These are phyloP conservation scores for Sporisorium exsertum DNA, from an alignment of 1,284 basidiomycete species.

Conservation along the genomic window DNA sequence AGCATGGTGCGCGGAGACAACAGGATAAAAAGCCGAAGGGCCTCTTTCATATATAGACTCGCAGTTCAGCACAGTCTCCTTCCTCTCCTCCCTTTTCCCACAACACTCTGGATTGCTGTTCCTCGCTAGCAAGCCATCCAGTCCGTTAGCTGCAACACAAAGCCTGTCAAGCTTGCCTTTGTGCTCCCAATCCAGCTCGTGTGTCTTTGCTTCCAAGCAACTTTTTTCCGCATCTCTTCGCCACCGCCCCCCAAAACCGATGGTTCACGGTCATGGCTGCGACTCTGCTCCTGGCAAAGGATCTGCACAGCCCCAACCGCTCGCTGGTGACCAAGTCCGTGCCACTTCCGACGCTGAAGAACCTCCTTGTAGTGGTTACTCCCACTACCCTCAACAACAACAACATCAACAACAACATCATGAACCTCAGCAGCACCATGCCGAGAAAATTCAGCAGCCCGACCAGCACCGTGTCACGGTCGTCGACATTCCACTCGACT, in stretches of 20 bases:
- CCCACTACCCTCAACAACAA: conserved; percentile 34
- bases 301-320: conserved; percentile 51
- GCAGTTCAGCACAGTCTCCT: neutral
- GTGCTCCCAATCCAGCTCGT: conserved; percentile 25
- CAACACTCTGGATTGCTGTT: conserved; percentile 31
- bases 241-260: conserved; percentile 35
- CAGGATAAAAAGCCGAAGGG: neutral
- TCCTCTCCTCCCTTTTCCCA: neutral
- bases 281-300: conserved; percentile 55
- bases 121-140: conserved; percentile 18
- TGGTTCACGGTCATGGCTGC: conserved; percentile 54
- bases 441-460: conserved; percentile 35
- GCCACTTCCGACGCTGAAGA: conserved; percentile 50
- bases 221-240: conserved; percentile 1
- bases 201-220: conserved; percentile 16
- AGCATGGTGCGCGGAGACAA: neutral
- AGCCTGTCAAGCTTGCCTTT: conserved; percentile 10
- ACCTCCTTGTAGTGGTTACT: conserved; percentile 60
- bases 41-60: conserved; percentile 24
- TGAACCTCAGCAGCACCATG: conserved; percentile 20
- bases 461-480: conserved; percentile 36
- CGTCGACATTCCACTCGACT: conserved; percentile 28
- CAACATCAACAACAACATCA: conserved; percentile 24
- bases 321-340: conserved; percentile 35
- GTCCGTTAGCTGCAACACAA: conserved; percentile 19